Evolutionary conservation across 148 eudicot genomes (phyloP), one percentile per base, ranked within the genome.

Genomic region (Selenicereus undatus): DNA sequence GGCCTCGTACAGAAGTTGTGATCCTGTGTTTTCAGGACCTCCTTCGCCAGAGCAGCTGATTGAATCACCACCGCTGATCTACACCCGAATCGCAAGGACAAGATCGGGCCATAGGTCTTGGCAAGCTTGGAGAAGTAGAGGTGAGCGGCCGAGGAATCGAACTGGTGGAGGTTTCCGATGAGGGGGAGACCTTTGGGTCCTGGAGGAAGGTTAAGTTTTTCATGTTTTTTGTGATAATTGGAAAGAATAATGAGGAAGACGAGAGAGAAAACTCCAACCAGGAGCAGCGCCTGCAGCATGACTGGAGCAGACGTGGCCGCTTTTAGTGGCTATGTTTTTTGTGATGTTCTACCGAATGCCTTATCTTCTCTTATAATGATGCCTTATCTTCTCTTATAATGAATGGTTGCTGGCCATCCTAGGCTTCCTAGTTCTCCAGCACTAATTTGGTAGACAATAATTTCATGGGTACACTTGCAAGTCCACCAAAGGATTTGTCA

Each of bases 11-110:
- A 81, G 21, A 81, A 81, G 75, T 35, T 51, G 8, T 66, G 69
- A 51, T 81, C 83, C 2, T 75, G 83, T 29, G 83, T 81, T 75
- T 81, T 75, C 75, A 81, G 18, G 54, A 81, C 83, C 54, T 75
- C 68, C 60, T 76, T 35, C 10, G 79, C 83, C n/a, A 76, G 16
- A 24, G 24, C 54, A 5, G 83, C 75, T 1, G 83, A 81, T 26
- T 71, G 71, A 48, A 81, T 68, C 65, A 81, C 79, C n/a, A 81
- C 60, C 9, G 79, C n/a, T 35, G 74, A 78, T 16, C 17, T 20
- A 26, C 18, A 12, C 11, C 83, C 79, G 20, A 81, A 24, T 7
- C 35, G 60, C 27, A 81, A 52, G 52, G 30, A 76, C 24, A 81
- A 1, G 22, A 81, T 29, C 29, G 83, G 83, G 5, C 83, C 83